Evolutionary conservation across 1,139 yeast species (phyloP).

Genomic region (Kurtzmaniella natalensis): DNA sequence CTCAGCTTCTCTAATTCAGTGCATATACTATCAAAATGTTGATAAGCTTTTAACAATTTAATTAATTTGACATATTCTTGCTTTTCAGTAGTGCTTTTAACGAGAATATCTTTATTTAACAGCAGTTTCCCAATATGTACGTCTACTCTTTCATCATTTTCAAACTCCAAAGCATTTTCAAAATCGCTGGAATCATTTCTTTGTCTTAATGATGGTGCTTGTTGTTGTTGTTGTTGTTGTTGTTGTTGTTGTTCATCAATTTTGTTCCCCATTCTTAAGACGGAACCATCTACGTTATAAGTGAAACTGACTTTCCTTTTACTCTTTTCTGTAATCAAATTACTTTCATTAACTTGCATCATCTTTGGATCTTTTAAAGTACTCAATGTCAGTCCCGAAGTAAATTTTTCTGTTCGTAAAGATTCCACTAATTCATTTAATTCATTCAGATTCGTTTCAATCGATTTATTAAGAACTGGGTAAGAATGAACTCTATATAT

Average conservation of each 20-base stretch:
- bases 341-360: constrained; percentile 24
- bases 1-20: constrained; percentile 60
- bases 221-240: constrained; percentile 2
- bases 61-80: constrained; percentile 37
- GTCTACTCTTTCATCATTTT: constrained; percentile 9
- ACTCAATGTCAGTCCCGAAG: constrained; percentile 4
- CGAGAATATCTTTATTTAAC: constrained; percentile 10
- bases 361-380: constrained; percentile 15
- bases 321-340: constrained; percentile 17
- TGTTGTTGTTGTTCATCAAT: constrained; percentile 1
- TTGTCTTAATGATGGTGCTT: constrained; percentile 3
- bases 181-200: constrained; percentile 11
- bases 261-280: not conserved
- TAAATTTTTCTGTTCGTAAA: constrained; percentile 6
- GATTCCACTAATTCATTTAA: constrained; percentile 25
- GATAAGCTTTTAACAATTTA: constrained; percentile 51
- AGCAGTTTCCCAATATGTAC: constrained; percentile 18
- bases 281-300: constrained; percentile 14
- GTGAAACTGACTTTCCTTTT: constrained; percentile 34
- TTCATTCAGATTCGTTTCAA: constrained; percentile 26
- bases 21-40: constrained; percentile 69
- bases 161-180: constrained; percentile 6
- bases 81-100: constrained; percentile 12
- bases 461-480: constrained; percentile 52
- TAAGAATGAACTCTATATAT: constrained; percentile 77